Evolutionary conservation across 495 filamentous ascomycete genomes (phyloP).

Genomic region (Penicillium bialowiezense): DNA sequence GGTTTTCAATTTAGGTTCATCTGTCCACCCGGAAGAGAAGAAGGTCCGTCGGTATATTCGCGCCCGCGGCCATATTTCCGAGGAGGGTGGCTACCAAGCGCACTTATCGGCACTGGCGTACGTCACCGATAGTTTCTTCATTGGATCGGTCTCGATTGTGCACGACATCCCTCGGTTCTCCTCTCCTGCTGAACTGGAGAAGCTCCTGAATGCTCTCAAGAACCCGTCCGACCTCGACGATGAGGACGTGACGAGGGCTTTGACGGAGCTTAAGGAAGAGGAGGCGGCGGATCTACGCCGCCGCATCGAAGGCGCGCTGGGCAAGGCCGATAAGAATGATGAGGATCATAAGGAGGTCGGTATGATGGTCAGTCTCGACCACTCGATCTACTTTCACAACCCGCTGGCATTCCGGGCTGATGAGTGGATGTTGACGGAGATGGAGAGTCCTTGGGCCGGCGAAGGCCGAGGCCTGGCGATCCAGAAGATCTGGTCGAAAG

Average conservation of each 20-base stretch:
- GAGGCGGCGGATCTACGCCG: constrained; percentile 39
- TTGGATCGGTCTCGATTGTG: constrained; percentile 78
- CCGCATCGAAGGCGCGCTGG: constrained; percentile 35
- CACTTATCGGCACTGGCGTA: constrained; percentile 89
- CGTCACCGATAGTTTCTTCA: constrained; percentile 87
- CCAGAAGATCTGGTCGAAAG: constrained; percentile 82
- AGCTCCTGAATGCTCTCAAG: constrained; percentile 39
- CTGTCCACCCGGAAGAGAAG: constrained; percentile 58
- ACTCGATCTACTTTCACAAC: constrained; percentile 93
- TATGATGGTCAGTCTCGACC: constrained; percentile 96
- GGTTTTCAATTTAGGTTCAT: constrained; percentile 27
- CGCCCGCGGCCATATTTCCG: constrained; percentile 68
- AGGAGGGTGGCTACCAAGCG: constrained; percentile 68
- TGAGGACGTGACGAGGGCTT: constrained; percentile 38
- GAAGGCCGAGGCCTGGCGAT: constrained; percentile 83
- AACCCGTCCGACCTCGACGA: constrained; percentile 46
- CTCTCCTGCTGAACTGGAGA: constrained; percentile 35
- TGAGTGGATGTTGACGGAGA: constrained; percentile 92
- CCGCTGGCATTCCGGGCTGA: constrained; percentile 76
- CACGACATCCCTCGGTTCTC: constrained; percentile 69
- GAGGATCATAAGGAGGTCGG: constrained; percentile 54
- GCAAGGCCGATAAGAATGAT: constrained; percentile 19
- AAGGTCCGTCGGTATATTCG: constrained; percentile 76
- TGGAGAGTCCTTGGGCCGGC: constrained; percentile 90
- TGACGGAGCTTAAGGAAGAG: constrained; percentile 44